Evolutionary conservation across 2,329 filamentous ascomycete genomes (phyloP), one percentile per base, ranked within the genome.

Genomic region (Claviceps sp.): DNA sequence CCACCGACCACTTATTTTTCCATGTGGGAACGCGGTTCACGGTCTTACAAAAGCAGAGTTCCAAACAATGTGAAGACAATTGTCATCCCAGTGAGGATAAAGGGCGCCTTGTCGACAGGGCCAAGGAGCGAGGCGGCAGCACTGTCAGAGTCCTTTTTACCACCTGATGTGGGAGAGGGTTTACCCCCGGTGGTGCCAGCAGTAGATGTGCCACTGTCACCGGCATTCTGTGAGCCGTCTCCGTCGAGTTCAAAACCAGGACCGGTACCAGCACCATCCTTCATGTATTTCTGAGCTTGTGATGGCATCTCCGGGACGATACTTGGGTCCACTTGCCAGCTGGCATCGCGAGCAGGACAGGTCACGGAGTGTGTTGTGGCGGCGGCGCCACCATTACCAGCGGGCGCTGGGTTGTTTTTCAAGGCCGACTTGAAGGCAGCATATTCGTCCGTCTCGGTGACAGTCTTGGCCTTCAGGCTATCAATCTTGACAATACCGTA

Each of bases 401-500:
- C 72, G 16, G 78, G 78, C 5, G 70, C 66, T 26, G 77, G 69
- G 65, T 77, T 72, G 14, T 22, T 42, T 50, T 71, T 67, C 49
- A 81, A 65, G 49, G 76, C 75, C 11, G 62, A 65, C 60, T 73
- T 69, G 61, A 78, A 74, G 55, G 69, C 68, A 47, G 70, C 65
- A 69, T 84, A 95, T 62, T 91, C 87, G 42, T 67, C 56, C 20
- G 45, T 70, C 57, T 84, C 77, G 36, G 70, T 71, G 54, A 86
- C 76, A 4, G 67, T 70, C 65, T 68, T 62, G 57, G 75, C 78
- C 47, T 68, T 63, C 62, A 93, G 73, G 64, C 68, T 61, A 56
- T 75, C 77, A 62, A 93, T 73, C 53, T 79, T 70, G 64, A 90
- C 89, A 54, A 95, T 83, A 57, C 90, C 91, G 68, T 82, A 97